phyloP scores from a whole-genome alignment of 1,284 basidiomycete genomes.

The Sanghuangporus baumii region DNA sequence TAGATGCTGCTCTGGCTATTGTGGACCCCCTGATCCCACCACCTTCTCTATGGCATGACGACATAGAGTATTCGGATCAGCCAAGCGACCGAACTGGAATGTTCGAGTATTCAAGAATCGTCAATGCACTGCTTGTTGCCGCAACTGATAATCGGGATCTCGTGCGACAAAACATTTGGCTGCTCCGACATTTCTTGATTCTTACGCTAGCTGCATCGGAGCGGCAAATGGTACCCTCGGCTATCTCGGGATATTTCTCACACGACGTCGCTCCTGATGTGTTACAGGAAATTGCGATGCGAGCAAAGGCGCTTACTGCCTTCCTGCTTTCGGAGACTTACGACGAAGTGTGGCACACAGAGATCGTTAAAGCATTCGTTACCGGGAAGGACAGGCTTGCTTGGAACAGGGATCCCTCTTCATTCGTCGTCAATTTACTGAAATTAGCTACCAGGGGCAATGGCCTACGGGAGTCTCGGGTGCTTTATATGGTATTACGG shows the following conservation, averaged over 20 bases:
- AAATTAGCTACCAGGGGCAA: constrained; percentile 36
- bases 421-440: constrained; percentile 40
- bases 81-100: constrained; percentile 46
- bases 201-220: constrained; percentile 57
- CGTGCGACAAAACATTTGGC: constrained; percentile 58
- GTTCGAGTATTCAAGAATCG: constrained; percentile 59
- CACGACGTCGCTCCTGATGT: constrained; percentile 30
- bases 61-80: constrained; percentile 1
- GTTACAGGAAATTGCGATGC: constrained; percentile 42
- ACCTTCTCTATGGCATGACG: constrained; percentile 24
- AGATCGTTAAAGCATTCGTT: constrained; percentile 33
- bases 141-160: constrained; percentile 57
- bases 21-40: constrained; percentile 56
- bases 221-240: constrained; percentile 43
- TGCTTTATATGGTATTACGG: constrained; percentile 56
- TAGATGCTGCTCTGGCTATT: constrained; percentile 56
- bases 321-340: constrained; percentile 57
- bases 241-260: constrained; percentile 45
- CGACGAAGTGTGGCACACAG: constrained; percentile 48
- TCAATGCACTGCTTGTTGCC: constrained; percentile 54
- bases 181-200: constrained; percentile 55
- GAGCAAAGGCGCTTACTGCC: constrained; percentile 55
- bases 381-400: neutral
- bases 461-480: constrained; percentile 46
- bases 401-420: neutral